These are phyloP conservation scores for Acephala macrosclerotiorum DNA, from an alignment of 2,329 filamentous ascomycete genomes.

Conservation along the genomic window DNA sequence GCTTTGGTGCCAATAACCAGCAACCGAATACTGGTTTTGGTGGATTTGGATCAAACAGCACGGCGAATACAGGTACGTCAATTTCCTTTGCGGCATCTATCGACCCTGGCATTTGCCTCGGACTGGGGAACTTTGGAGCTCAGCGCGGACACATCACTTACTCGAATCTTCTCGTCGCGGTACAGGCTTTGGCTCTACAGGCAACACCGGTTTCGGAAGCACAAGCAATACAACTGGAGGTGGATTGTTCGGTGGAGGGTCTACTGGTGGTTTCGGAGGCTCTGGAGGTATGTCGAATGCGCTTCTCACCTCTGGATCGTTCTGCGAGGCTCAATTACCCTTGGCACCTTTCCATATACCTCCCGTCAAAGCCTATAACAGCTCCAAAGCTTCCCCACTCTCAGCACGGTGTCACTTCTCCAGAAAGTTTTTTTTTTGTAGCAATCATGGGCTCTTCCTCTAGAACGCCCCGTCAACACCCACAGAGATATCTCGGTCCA, in stretches of 20 bases:
- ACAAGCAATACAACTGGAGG: conserved; percentile 44
- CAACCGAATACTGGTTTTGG: conserved; percentile 60
- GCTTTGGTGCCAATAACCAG: conserved; percentile 65
- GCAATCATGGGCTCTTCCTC: background rate
- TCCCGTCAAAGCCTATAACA: conserved; percentile 18
- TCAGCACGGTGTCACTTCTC: conserved; percentile 3
- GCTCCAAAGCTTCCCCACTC: conserved; percentile 11
- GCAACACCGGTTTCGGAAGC: conserved; percentile 49
- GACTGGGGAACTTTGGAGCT: conserved; percentile 26
- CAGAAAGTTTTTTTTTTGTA: background rate
- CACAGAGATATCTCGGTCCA: background rate
- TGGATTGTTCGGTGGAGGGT: conserved; percentile 50
- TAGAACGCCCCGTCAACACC: background rate
- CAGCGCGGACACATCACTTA: conserved; percentile 44
- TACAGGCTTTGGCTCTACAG: conserved; percentile 52
- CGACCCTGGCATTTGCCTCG: conserved; percentile 23
- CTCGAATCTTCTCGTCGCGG: conserved; percentile 40
- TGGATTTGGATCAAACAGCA: conserved; percentile 53
- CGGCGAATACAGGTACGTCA: conserved; percentile 46
- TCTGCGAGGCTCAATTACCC: conserved; percentile 32
- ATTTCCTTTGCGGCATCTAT: conserved; percentile 26
- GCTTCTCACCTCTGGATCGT: conserved; percentile 34
- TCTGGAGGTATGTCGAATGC: conserved; percentile 48
- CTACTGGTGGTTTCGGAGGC: conserved; percentile 44
- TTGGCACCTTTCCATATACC: conserved; percentile 14